A percentile compares a stretch with the other conserved stretches of the same genome.
Evolutionary conservation across 164 flowering plant species (phyloP).

Genomic region (Chloranthus sessilifolius): DNA sequence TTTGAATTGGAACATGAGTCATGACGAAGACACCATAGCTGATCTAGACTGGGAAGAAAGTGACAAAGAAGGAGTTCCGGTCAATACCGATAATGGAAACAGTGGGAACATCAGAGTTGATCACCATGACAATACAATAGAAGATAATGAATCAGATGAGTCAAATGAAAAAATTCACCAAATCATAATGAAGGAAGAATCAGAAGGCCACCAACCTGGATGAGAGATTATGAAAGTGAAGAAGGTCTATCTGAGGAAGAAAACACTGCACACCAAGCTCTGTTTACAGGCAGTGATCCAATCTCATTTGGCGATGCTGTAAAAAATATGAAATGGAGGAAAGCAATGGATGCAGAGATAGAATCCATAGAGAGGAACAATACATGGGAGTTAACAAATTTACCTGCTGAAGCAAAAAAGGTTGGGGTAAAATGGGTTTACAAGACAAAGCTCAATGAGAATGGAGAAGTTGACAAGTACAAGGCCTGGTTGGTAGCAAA

Average conservation of each 20-base stretch:
- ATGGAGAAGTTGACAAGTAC: not conserved
- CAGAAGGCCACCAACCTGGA: not conserved
- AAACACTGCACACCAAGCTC: not conserved
- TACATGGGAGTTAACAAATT: not conserved
- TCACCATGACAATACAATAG: too few species aligned
- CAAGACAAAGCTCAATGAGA: too few species aligned
- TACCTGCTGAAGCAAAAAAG: not conserved
- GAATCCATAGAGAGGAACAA: not conserved
- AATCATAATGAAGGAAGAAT: too few species aligned
- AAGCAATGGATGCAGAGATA: not conserved
- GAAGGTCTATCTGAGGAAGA: not conserved
- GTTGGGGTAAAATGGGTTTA: slow-evolving; percentile 5
- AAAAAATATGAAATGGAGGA: not conserved
- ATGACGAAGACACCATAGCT: too few species aligned
- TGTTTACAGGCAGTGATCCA: not conserved
- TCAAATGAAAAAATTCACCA: too few species aligned
- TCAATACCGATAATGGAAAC: too few species aligned
- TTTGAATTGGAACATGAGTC: too few species aligned
- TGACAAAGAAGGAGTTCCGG: too few species aligned
- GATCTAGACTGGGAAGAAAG: too few species aligned
- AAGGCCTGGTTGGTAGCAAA: not conserved
- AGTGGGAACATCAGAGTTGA: too few species aligned
- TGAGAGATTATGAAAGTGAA: not conserved
- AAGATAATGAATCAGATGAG: too few species aligned
- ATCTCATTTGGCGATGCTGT: not conserved